phyloP scores from a whole-genome alignment of 139 green algal species.

The Chlorella sp. region DNA sequence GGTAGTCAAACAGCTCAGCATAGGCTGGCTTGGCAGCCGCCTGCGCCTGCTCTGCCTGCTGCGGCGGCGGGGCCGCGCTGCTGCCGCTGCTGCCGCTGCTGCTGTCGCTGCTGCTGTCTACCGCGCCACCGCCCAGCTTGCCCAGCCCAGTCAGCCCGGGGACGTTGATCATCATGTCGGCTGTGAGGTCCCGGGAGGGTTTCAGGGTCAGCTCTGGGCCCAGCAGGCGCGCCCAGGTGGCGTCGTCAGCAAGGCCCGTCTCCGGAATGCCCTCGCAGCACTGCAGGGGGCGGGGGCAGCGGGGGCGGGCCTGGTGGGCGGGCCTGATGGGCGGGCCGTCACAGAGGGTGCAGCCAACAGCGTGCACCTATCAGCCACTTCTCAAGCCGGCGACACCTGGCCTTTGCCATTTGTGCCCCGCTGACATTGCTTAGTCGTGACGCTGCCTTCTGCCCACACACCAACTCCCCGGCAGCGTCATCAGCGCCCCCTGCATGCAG shows the following conservation, averaged over 20 bases:
- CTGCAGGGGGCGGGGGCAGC: slow-evolving; percentile 35
- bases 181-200: slow-evolving; percentile 13
- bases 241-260: slow-evolving; percentile 71
- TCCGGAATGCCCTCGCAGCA: slow-evolving; percentile 70
- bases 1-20: slow-evolving; percentile 2
- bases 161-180: slow-evolving; percentile 33
- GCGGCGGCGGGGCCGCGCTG: background rate
- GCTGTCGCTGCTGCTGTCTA: background rate
- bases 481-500: background rate
- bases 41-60: background rate
- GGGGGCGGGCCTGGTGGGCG: background rate
- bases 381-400: no score
- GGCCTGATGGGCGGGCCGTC: no score
- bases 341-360: no score
- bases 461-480: background rate
- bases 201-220: slow-evolving; percentile 37
- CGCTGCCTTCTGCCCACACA: no score
- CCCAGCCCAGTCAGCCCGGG: background rate
- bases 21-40: slow-evolving; percentile 15
- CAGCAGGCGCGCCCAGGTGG: slow-evolving; percentile 74
- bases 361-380: no score
- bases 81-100: background rate
- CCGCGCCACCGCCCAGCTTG: background rate
- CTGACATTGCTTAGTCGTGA: no score
- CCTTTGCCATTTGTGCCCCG: no score